Conservation (phyloP, 2,329 filamentous ascomycete genomes). For the Ciborinia camelliae region DNA sequence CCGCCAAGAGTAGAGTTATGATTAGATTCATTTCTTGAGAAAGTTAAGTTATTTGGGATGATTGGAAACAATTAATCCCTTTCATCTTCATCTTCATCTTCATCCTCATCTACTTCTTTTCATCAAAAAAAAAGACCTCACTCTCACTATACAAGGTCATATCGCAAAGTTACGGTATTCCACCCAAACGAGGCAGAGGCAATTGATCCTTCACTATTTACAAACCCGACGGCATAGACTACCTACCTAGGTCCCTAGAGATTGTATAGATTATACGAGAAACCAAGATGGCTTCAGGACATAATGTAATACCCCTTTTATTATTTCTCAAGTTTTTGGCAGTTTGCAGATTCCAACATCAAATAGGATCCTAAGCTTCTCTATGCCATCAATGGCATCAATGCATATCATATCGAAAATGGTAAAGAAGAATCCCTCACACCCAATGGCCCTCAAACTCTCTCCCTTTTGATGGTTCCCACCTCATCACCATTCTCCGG, state of each 20-base stretch:
- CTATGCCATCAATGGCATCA: conserved; percentile 77
- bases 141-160: not conserved
- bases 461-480: conserved; percentile 93
- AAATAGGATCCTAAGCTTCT: conserved; percentile 58
- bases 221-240: not conserved
- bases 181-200: not conserved
- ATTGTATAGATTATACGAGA: not conserved
- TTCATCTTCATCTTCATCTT: not conserved
- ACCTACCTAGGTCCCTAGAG: not conserved
- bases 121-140: too few species aligned
- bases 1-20: not conserved
- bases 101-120: not conserved
- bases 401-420: conserved; percentile 86
- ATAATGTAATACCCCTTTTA: conserved; percentile 29
- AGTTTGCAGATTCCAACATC: conserved; percentile 20
- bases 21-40: not conserved
- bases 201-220: not conserved
- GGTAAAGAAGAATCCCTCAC: conserved; percentile 82
- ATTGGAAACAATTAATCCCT: not conserved
- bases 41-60: not conserved
- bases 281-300: conserved; percentile 33
- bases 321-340: not conserved
- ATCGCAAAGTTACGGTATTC: not conserved
- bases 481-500: conserved; percentile 69
- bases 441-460: conserved; percentile 79